Conservation (phyloP, 2,329 filamentous ascomycete genomes). For the Neofusicoccum parvum region DNA sequence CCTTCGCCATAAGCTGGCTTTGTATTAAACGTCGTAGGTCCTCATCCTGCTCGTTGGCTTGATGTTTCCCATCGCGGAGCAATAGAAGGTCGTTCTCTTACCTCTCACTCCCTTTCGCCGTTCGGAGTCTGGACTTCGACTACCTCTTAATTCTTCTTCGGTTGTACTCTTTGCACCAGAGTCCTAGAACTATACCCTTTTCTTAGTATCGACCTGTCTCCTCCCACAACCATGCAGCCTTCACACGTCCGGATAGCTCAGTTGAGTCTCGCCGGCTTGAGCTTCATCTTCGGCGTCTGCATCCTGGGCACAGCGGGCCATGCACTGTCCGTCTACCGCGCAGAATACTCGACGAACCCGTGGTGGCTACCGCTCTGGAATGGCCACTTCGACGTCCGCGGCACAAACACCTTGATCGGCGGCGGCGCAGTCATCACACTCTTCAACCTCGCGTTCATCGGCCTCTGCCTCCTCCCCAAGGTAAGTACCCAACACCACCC, state of each 20-base stretch:
- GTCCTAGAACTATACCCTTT: not conserved
- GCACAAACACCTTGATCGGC: constrained; percentile 46
- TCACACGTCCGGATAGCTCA: constrained; percentile 39
- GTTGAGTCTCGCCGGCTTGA: constrained; percentile 36
- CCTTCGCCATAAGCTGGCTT: not conserved
- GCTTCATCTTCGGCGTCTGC: constrained; percentile 38
- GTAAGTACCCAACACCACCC: constrained; percentile 26
- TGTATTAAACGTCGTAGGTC: constrained; percentile 3
- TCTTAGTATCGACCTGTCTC: not conserved
- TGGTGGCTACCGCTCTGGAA: constrained; percentile 54
- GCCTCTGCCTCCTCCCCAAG: constrained; percentile 37
- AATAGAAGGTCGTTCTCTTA: not conserved
- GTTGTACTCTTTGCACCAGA: not conserved
- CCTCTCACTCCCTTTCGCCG: not conserved
- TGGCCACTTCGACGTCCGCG: constrained; percentile 49
- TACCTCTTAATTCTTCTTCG: not conserved
- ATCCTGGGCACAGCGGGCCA: constrained; percentile 48
- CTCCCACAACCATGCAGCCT: constrained; percentile 36
- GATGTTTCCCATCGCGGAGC: not conserved
- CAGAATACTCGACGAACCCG: constrained; percentile 45
- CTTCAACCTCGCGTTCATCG: constrained; percentile 40
- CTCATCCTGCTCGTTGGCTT: not conserved
- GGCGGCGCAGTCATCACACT: constrained; percentile 41
- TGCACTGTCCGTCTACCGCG: constrained; percentile 46
- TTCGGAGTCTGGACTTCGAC: constrained; percentile 17